Conservation (phyloP, 345 rosid genomes). For the Syzygium aqueum region DNA sequence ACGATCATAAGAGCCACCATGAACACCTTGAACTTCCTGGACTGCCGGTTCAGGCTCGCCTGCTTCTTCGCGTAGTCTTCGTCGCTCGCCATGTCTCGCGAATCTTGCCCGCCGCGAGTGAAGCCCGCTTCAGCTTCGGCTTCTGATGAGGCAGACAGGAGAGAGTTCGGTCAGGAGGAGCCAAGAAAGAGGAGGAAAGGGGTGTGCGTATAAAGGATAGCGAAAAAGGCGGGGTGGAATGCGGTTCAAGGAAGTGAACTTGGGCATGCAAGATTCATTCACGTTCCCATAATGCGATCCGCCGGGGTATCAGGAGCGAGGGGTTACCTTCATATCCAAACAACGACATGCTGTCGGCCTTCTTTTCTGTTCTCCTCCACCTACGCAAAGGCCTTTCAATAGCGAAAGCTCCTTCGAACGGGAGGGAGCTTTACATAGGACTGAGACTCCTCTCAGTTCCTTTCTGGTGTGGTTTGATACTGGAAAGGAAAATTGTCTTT, state of each 20-base stretch:
- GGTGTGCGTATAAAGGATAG: background rate
- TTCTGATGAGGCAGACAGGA: background rate
- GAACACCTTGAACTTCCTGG: background rate
- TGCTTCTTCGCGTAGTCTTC: background rate
- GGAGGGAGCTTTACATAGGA: background rate
- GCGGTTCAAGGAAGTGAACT: background rate
- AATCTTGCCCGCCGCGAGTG: background rate
- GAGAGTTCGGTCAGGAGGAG: background rate
- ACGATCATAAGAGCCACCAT: background rate
- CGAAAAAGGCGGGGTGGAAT: background rate
- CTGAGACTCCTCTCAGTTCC: background rate
- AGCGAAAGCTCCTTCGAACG: background rate
- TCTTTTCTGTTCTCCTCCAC: background rate
- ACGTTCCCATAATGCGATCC: background rate
- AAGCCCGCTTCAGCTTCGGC: background rate
- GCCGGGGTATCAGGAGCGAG: background rate
- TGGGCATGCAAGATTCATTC: background rate
- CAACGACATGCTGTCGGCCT: background rate
- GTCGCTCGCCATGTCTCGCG: background rate
- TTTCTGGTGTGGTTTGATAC: background rate
- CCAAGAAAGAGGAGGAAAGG: no score
- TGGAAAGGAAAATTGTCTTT: background rate
- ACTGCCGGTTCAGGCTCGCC: background rate
- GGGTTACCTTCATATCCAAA: background rate
- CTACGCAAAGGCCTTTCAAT: background rate